These are phyloP conservation scores for Amylostereum areolatum DNA, from an alignment of 1,284 basidiomycete species.

Conservation along the genomic window DNA sequence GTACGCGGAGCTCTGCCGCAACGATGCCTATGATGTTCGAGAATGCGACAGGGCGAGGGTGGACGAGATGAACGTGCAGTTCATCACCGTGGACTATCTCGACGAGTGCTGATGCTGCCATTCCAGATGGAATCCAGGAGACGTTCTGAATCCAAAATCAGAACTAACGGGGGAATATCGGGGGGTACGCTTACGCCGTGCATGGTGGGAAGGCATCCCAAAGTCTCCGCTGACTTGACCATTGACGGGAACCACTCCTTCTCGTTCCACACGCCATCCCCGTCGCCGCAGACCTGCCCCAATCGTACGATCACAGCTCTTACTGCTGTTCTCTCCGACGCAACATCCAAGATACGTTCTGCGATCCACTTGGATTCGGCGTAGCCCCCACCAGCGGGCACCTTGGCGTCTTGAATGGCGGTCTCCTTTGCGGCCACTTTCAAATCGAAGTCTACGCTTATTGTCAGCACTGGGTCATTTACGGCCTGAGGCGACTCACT, in stretches of 20 bases:
- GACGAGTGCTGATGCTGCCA: conserved; percentile 14
- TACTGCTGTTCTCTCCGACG: conserved; percentile 16
- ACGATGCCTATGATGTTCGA: conserved; percentile 10
- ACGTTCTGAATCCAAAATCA: conserved; percentile 13
- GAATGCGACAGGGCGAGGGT: conserved; percentile 21
- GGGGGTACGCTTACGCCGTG: not conserved
- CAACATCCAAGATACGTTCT: conserved; percentile 23
- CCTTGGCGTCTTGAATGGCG: conserved; percentile 19
- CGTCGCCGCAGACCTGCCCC: conserved; percentile 37
- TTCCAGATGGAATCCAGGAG: conserved; percentile 19
- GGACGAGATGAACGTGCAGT: conserved; percentile 17
- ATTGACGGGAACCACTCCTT: conserved; percentile 40
- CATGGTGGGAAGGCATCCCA: not conserved
- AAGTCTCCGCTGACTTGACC: conserved; percentile 12
- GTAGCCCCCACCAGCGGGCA: conserved; percentile 30
- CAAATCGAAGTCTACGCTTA: too few species aligned
- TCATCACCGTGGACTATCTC: conserved; percentile 10
- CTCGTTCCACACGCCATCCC: conserved; percentile 32
- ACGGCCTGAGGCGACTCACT: too few species aligned
- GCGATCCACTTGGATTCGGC: conserved; percentile 34
- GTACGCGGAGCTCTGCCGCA: conserved; percentile 8
- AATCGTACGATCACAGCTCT: conserved; percentile 29
- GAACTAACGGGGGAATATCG: conserved; percentile 5
- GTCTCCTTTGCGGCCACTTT: too few species aligned
- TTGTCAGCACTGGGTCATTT: too few species aligned